phyloP scores from a whole-genome alignment of 805 yeast species.

The Schwanniomyces yamadae region DNA sequence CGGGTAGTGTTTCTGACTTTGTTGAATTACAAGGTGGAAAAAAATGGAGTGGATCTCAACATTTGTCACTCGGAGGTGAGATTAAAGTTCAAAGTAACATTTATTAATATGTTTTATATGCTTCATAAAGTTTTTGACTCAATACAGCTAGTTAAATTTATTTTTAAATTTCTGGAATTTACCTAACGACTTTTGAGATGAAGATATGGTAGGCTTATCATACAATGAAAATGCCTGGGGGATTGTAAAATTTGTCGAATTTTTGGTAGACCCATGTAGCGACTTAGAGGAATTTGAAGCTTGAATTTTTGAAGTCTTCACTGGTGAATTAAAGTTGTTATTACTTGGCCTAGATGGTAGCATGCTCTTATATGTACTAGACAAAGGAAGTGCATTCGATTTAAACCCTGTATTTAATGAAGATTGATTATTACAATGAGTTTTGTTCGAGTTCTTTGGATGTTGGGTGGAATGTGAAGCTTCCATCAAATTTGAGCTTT shows the following conservation, averaged over 20 bases:
- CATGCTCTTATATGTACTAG: background rate
- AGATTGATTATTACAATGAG: no score
- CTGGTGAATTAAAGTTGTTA: no score
- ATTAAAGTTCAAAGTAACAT: slow-evolving; percentile 58
- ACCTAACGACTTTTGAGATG: slow-evolving; percentile 37
- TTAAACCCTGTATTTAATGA: no score
- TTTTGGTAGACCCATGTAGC: slow-evolving; percentile 5
- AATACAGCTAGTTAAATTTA: slow-evolving; percentile 19
- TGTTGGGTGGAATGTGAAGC: background rate
- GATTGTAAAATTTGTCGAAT: slow-evolving; percentile 14
- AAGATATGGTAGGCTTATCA: slow-evolving; percentile 41
- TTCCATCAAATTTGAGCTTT: no score
- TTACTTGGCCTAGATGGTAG: background rate
- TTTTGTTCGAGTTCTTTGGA: background rate
- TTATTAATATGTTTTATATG: slow-evolving; percentile 15
- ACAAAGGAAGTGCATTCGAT: no score
- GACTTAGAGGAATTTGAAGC: slow-evolving; percentile 6
- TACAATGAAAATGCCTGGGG: slow-evolving; percentile 31
- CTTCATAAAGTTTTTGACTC: background rate
- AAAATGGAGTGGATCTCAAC: slow-evolving; percentile 74
- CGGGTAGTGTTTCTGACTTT: slow-evolving; percentile 81
- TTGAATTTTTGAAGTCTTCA: slow-evolving; percentile 8
- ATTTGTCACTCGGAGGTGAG: slow-evolving; percentile 54
- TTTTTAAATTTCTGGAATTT: slow-evolving; percentile 35
- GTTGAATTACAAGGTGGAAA: slow-evolving; percentile 65